Percentiles rank a stretch among this genome's conserved stretches.
Conservation (phyloP, 2,329 filamentous ascomycete species). For the Paramyrothecium roridum region DNA sequence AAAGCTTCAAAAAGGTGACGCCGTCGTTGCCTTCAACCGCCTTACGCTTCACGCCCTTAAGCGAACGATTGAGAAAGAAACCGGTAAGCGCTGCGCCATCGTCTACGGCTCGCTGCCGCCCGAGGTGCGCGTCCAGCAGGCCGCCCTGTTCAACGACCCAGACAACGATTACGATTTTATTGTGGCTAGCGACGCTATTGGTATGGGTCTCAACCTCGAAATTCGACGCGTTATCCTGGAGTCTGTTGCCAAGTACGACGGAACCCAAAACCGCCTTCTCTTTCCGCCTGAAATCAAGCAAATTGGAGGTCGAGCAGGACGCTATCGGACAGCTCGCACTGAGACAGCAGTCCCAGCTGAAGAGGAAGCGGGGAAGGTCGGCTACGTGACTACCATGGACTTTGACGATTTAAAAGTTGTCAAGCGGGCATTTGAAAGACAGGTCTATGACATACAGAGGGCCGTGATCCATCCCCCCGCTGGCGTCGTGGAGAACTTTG, state of each 20-base stretch:
- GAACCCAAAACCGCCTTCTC: constrained; percentile 53
- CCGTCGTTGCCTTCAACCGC: constrained; percentile 82
- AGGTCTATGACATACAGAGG: constrained; percentile 62
- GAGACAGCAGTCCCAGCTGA: constrained; percentile 5
- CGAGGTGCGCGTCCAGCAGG: constrained; percentile 89
- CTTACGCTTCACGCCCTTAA: constrained; percentile 79
- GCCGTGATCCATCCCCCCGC: constrained; percentile 76
- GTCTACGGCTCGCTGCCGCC: constrained; percentile 91
- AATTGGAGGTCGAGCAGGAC: constrained; percentile 88
- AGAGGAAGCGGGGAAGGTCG: constrained; percentile 45
- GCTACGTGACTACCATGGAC: constrained; percentile 78
- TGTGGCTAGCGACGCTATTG: constrained; percentile 92
- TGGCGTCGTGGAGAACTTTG: constrained; percentile 69
- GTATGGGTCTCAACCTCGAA: constrained; percentile 93
- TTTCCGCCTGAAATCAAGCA: constrained; percentile 82
- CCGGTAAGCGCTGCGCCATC: constrained; percentile 79
- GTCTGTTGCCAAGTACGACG: constrained; percentile 69
- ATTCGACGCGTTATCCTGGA: constrained; percentile 92
- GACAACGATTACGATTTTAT: constrained; percentile 94
- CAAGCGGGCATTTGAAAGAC: constrained; percentile 55
- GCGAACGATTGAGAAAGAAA: constrained; percentile 69
- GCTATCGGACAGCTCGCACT: constrained; percentile 65
- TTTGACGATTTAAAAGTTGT: constrained; percentile 64
- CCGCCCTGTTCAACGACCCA: constrained; percentile 89
- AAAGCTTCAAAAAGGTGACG: constrained; percentile 82